These are phyloP conservation scores for Colletotrichum sp. DNA, from an alignment of 2,329 filamentous ascomycete species.

Conservation along the genomic window DNA sequence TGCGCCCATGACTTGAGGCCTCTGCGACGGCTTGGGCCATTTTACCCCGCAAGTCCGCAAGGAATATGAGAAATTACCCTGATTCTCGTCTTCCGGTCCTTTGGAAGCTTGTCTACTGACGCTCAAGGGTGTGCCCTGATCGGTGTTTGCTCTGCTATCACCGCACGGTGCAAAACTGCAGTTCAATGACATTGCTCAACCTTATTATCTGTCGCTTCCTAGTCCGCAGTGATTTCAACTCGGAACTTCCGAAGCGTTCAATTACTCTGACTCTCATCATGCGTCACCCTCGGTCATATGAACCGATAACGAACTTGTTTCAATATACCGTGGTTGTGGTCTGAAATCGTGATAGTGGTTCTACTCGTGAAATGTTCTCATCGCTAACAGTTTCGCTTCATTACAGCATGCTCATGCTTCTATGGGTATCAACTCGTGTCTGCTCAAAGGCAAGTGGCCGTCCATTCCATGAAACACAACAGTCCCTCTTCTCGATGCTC, in stretches of 20 bases:
- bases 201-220: neutral
- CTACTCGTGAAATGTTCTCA: neutral
- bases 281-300: neutral
- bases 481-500: neutral
- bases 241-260: neutral
- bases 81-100: neutral
- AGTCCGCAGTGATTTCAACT: neutral
- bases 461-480: neutral
- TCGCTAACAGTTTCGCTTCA: neutral
- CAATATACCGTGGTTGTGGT: neutral
- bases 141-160: neutral
- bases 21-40: neutral
- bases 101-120: neutral
- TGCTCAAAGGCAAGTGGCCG: neutral
- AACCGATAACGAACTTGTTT: neutral
- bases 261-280: neutral
- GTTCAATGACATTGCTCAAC: neutral
- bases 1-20: neutral
- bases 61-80: neutral
- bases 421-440: neutral
- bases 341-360: neutral
- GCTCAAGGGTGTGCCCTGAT: neutral
- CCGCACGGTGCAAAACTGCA: neutral
- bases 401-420: neutral
- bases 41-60: neutral